A percentile compares a stretch with the other conserved stretches of the same genome.
Evolutionary conservation across 192 early-diverging fungal species (phyloP).

Genomic region (Backusella sp.): DNA sequence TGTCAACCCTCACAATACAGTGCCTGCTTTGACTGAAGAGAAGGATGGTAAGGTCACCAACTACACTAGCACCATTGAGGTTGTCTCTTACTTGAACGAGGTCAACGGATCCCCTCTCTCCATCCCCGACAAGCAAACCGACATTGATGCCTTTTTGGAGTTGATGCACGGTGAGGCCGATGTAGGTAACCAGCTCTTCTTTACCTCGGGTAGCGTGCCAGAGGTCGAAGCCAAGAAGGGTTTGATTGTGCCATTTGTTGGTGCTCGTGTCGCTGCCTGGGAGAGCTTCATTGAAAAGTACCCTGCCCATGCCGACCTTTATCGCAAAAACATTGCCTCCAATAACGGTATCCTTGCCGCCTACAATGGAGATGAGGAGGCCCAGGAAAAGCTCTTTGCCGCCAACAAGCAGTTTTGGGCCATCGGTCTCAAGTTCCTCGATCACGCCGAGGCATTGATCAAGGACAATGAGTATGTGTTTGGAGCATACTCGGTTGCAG

Average conservation of each 20-base stretch:
- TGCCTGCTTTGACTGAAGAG: neutral
- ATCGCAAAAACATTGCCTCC: constrained; percentile 4
- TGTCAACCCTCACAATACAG: constrained; percentile 11
- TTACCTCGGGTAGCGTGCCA: neutral
- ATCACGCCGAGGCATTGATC: neutral
- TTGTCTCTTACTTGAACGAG: constrained; percentile 9
- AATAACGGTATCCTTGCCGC: neutral
- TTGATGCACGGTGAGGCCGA: neutral
- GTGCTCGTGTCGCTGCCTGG: constrained; percentile 10
- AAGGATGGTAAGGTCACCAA: neutral
- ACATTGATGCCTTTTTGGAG: neutral
- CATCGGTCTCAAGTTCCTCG: neutral
- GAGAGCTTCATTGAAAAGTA: neutral
- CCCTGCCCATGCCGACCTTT: constrained; percentile 8
- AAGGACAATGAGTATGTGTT: constrained; percentile 8
- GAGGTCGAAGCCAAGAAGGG: constrained; percentile 9
- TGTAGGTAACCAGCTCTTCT: constrained; percentile 11
- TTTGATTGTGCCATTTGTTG: neutral
- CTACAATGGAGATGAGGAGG: constrained; percentile 4
- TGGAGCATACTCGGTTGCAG: constrained; percentile 12
- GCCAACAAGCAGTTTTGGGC: neutral
- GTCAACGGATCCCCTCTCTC: neutral
- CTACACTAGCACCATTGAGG: constrained; percentile 1
- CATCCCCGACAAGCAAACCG: neutral
- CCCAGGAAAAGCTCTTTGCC: neutral